Conservation (phyloP, 768 basidiomycete species). For the Pleurotus tuoliensis region DNA sequence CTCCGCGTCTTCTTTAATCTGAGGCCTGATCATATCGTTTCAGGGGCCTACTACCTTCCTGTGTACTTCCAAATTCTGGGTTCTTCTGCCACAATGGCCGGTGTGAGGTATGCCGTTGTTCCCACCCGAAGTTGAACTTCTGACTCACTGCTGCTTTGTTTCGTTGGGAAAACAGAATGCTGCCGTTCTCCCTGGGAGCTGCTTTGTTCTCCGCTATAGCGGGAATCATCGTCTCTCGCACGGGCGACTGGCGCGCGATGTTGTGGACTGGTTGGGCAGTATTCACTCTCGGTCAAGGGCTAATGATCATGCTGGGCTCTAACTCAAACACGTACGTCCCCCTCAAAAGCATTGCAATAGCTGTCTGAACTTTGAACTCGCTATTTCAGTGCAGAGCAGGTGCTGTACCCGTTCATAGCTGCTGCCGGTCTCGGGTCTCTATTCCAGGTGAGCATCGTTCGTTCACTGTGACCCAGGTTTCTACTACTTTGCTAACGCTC, state of each 20-base stretch:
- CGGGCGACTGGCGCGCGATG: conserved; percentile 53
- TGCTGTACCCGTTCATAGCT: conserved; percentile 63
- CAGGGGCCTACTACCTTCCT: conserved; percentile 65
- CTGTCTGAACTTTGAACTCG: not conserved
- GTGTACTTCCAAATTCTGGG: conserved; percentile 79
- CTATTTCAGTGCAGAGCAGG: conserved; percentile 51
- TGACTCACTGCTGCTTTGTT: not conserved
- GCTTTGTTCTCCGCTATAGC: conserved; percentile 50
- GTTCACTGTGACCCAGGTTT: not conserved
- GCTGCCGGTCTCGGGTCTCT: conserved; percentile 62
- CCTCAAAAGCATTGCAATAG: not conserved
- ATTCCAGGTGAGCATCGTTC: conserved; percentile 42
- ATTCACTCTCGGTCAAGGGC: conserved; percentile 62
- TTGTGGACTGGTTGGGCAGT: conserved; percentile 60
- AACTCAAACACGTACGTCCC: conserved; percentile 45
- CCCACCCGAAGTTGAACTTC: not conserved
- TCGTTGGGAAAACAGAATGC: conserved; percentile 46
- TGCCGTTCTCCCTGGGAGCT: conserved; percentile 65
- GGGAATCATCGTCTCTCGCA: conserved; percentile 55
- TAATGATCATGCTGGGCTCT: conserved; percentile 67
- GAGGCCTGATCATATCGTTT: not conserved
- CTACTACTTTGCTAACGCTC: not conserved
- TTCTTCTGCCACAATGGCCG: conserved; percentile 66
- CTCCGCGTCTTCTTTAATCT: not conserved
- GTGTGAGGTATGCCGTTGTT: conserved; percentile 46